A percentile compares a stretch with the other conserved stretches of the same genome.
phyloP scores from a whole-genome alignment of 306 rosid species.

The Medicago ruthenica region DNA sequence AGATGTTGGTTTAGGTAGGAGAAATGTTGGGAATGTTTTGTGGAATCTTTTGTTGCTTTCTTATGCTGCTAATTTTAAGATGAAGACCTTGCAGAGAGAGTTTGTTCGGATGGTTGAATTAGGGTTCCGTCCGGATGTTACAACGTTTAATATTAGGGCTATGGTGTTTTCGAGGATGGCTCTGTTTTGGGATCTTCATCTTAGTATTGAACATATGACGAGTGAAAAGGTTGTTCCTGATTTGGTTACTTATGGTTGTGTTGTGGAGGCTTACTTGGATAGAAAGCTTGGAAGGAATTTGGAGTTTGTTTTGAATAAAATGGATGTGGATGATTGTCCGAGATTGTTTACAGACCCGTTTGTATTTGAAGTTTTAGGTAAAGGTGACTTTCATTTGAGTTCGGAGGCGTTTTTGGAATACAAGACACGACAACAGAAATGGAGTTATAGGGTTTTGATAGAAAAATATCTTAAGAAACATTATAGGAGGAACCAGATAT shows the following conservation, averaged over 20 bases:
- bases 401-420: slow-evolving; percentile 81
- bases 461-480: slow-evolving; percentile 68
- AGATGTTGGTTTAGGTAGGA: slow-evolving; percentile 80
- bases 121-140: slow-evolving; percentile 78
- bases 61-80: slow-evolving; percentile 86
- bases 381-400: slow-evolving; percentile 85
- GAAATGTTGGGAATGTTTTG: slow-evolving; percentile 73
- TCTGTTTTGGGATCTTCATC: slow-evolving; percentile 93
- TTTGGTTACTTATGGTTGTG: slow-evolving; percentile 88
- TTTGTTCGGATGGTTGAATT: slow-evolving; percentile 78
- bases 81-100: slow-evolving; percentile 90
- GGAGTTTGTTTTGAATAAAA: slow-evolving; percentile 66
- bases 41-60: slow-evolving; percentile 91
- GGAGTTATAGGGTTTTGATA: slow-evolving; percentile 68
- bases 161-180: slow-evolving; percentile 93
- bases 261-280: slow-evolving; percentile 82
- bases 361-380: slow-evolving; percentile 89
- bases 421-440: slow-evolving; percentile 49
- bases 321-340: slow-evolving; percentile 65
- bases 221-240: slow-evolving; percentile 73
- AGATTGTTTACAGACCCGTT: slow-evolving; percentile 63
- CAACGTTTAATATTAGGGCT: slow-evolving; percentile 84
- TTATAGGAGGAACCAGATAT: slow-evolving; percentile 69
- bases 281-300: slow-evolving; percentile 77
- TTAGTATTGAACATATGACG: slow-evolving; percentile 86